Base-by-base conservation (phyloP, 495 filamentous ascomycete genomes). In the Penicillium antarcticum region DNA sequence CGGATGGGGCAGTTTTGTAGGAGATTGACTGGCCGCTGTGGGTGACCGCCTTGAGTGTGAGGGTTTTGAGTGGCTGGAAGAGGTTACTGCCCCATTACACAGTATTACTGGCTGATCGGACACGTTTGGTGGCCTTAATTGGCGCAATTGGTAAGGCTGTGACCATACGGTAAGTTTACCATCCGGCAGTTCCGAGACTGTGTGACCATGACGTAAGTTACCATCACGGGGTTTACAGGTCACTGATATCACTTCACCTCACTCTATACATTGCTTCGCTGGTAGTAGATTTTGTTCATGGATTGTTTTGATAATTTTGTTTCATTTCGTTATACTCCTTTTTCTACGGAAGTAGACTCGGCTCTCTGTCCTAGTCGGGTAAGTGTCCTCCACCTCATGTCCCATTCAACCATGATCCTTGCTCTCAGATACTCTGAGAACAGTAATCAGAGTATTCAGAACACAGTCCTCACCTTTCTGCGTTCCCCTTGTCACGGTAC, bases 1-100 rank as follows among this genome's bases (percentile, higher is more conserved):
- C 66, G 70, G 70, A 75, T 72, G 70, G 71, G 66, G 72, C 69
- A 75, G 47, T 74, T 74, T 66, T 77, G 70, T 75, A 74, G 38
- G 42, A 39, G 38, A 48, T 36, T 53, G 45, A 51, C 51, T 56
- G 57, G 50, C 40, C 46, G 35, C 29, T 35, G 18, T 12, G 13
- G 7, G 33, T 10, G 29, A 44, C 39, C 45, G 52, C 31, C 47
- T 49, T 49, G 17, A 12, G 5, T 7, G 1, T 1, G 5, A 9
- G 8, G 0, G 5, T 7, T 29, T 4, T 29, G 8, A 29, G 26
- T 29, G 26, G 26, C 26, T 29, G 26, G 2, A 29, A 1, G 1
- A 1, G 26, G 8, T 8, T 29, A 29, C 26, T 29, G 1, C 12
- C 5, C 11, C 4, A 4, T 41, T 41, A 41, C 38, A 2, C 1